Conservation (phyloP, 495 filamentous ascomycete species). For the Astrocystis sublimbata region DNA sequence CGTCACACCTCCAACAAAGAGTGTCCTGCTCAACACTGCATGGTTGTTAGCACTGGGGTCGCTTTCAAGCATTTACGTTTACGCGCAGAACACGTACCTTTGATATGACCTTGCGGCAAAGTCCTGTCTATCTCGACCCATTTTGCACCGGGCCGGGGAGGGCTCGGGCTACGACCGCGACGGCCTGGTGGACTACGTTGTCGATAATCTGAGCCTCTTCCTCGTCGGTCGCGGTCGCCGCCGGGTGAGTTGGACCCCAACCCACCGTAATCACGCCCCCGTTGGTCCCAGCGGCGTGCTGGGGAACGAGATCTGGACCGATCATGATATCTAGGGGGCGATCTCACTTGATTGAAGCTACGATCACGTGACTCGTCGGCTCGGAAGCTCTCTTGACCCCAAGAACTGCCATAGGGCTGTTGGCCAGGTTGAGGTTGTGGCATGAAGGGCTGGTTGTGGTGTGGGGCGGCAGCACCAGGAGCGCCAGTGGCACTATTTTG, state of each 20-base stretch:
- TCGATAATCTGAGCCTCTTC: conserved; percentile 68
- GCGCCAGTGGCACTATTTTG: conserved; percentile 33
- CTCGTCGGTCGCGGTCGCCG: conserved; percentile 58
- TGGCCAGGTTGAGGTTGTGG: conserved; percentile 29
- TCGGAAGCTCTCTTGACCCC: conserved; percentile 40
- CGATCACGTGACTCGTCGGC: conserved; percentile 62
- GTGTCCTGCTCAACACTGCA: conserved; percentile 83
- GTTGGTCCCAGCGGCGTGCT: conserved; percentile 63
- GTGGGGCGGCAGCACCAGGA: conserved; percentile 19
- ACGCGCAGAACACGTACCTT: conserved; percentile 53
- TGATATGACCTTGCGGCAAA: conserved; percentile 74
- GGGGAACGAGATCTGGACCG: conserved; percentile 75
- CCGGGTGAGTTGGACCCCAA: conserved; percentile 54
- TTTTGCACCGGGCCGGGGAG: conserved; percentile 59
- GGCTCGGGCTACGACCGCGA: conserved; percentile 63
- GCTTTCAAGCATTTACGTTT: conserved; percentile 3
- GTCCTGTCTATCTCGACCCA: conserved; percentile 77
- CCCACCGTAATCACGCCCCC: conserved; percentile 43
- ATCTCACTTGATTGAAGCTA: conserved; percentile 56
- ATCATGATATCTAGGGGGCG: conserved; percentile 62
- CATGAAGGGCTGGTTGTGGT: conserved; percentile 5
- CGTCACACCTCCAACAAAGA: conserved; percentile 96
- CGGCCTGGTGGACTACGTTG: conserved; percentile 74
- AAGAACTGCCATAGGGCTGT: conserved; percentile 27
- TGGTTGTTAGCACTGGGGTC: conserved; percentile 15